These are phyloP conservation scores for Xylaria sp. DNA, from an alignment of 2,329 filamentous ascomycete genomes.

Conservation along the genomic window DNA sequence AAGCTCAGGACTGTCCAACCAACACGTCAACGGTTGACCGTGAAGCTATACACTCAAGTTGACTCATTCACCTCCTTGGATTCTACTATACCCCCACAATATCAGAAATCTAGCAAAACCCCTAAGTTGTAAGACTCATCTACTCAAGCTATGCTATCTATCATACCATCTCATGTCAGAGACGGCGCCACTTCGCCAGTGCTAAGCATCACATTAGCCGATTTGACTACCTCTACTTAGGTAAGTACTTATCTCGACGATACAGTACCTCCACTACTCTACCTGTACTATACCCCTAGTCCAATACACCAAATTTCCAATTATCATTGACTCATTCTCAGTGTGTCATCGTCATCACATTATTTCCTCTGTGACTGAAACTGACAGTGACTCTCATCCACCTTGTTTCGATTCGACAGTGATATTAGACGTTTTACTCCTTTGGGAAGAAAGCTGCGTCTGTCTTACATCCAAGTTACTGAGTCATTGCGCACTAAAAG, in stretches of 20 bases:
- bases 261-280: too few species aligned
- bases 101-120: neutral
- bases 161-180: neutral
- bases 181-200: slow-evolving; percentile 1
- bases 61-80: slow-evolving; percentile 12
- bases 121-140: slow-evolving; percentile 4
- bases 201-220: slow-evolving; percentile 10
- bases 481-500: slow-evolving; percentile 1
- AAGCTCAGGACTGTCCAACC: neutral
- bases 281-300: neutral
- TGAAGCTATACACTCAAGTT: slow-evolving; percentile 6
- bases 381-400: slow-evolving; percentile 9
- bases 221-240: neutral
- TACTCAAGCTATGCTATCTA: neutral
- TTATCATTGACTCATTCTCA: slow-evolving; percentile 23
- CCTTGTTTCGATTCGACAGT: neutral
- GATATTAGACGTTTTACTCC: neutral
- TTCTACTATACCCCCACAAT: slow-evolving; percentile 5
- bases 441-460: neutral
- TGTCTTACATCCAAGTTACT: neutral
- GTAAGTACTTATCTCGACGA: neutral
- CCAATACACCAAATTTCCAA: neutral
- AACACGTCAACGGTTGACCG: neutral
- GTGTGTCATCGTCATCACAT: slow-evolving; percentile 13
- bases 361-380: slow-evolving; percentile 14